These are phyloP conservation scores for Dimargaris xerosporica DNA, from an alignment of 192 early-diverging fungal genomes.

Conservation along the genomic window DNA sequence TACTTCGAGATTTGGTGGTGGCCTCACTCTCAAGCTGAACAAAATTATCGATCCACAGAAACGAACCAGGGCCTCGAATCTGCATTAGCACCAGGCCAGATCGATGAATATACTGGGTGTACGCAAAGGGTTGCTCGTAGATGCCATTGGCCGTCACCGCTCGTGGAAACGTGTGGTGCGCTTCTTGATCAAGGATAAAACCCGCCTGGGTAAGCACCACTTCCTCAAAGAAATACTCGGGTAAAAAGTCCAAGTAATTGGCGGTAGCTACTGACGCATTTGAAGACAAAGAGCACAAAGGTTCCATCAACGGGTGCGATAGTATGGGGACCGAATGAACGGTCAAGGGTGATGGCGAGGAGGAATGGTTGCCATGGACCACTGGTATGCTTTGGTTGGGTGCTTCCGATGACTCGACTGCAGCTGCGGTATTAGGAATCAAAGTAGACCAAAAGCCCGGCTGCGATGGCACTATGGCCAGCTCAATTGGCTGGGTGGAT, in stretches of 20 bases:
- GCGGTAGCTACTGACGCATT: neutral
- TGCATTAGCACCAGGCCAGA: conserved; percentile 88
- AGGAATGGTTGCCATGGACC: conserved; percentile 4
- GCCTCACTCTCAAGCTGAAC: conserved; percentile 42
- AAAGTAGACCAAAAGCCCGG: too few species aligned
- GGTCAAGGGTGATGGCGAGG: conserved; percentile 28
- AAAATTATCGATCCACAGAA: conserved; percentile 81
- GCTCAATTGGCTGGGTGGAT: conserved; percentile 41
- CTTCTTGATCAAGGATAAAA: conserved; percentile 90
- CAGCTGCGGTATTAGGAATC: too few species aligned
- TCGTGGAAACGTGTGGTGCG: conserved; percentile 56
- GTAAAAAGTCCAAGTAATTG: conserved; percentile 16
- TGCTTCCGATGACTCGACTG: too few species aligned
- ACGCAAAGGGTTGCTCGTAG: conserved; percentile 43
- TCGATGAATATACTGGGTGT: conserved; percentile 83
- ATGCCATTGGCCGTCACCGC: conserved; percentile 39
- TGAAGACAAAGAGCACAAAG: neutral
- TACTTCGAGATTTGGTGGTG: conserved; percentile 19
- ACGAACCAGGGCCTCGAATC: conserved; percentile 54
- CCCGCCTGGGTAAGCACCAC: conserved; percentile 64
- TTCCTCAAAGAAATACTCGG: conserved; percentile 53
- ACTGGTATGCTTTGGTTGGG: neutral
- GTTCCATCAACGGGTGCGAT: neutral
- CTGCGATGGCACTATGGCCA: neutral
- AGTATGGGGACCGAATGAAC: neutral